Evolutionary conservation across 805 yeast species (phyloP).

Genomic region (Lachancea lanzarotensis): DNA sequence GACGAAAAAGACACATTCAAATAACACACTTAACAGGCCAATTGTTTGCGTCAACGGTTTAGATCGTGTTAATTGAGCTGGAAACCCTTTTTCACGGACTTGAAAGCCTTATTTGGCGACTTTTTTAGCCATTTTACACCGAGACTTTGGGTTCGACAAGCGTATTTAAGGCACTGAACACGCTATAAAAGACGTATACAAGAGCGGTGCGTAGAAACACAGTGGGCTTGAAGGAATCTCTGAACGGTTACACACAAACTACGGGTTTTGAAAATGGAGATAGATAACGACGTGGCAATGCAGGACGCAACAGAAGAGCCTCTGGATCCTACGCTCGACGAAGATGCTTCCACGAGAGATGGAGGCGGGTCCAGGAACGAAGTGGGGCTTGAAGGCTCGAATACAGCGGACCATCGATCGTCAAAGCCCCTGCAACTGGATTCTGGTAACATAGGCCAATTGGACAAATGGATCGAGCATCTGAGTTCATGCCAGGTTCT

Average conservation of each 20-base stretch:
- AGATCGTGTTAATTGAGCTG: neutral
- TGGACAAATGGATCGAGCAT: constrained; percentile 85
- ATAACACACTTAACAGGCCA: neutral
- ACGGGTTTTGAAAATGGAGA: constrained; percentile 44
- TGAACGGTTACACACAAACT: too few species aligned
- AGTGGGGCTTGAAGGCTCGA: constrained; percentile 28
- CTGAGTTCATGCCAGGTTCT: constrained; percentile 74
- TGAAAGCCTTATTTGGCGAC: neutral
- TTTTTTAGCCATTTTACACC: neutral
- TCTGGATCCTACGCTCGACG: constrained; percentile 32
- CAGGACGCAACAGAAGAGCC: constrained; percentile 57
- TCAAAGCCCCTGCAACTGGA: constrained; percentile 36
- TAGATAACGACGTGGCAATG: constrained; percentile 79
- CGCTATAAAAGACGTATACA: too few species aligned
- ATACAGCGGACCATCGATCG: constrained; percentile 36
- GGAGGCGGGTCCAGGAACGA: constrained; percentile 12
- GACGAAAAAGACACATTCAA: constrained; percentile 1
- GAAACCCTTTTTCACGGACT: neutral
- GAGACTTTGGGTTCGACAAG: neutral
- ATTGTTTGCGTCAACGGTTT: neutral
- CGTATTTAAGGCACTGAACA: neutral
- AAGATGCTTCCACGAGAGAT: constrained; percentile 13
- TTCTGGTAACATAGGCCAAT: constrained; percentile 49
- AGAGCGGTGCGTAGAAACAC: too few species aligned
- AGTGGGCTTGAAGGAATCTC: too few species aligned